These are phyloP conservation scores for Fragilariopsis cylindrus DNA, from an alignment of 108 stramenopile species.

Conservation along the genomic window DNA sequence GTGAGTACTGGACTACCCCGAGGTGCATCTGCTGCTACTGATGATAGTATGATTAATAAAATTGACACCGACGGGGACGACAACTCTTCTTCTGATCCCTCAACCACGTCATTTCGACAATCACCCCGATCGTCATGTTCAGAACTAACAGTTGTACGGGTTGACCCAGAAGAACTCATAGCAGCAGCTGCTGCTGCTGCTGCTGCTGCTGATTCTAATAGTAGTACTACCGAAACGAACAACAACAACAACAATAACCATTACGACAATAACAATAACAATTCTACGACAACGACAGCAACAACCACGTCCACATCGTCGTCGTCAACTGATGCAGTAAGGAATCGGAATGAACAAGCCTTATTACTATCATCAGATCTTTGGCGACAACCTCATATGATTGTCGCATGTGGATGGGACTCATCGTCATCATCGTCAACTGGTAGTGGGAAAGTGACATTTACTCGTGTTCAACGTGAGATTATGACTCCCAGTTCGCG, in stretches of 20 bases:
- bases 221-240: not conserved
- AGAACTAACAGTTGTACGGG: slow-evolving; percentile 9
- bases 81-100: not conserved
- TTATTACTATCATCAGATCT: slow-evolving; percentile 30
- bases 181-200: not conserved
- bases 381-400: slow-evolving; percentile 36
- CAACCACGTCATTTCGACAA: not conserved
- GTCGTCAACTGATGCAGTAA: not conserved
- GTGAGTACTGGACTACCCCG: not conserved
- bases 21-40: not conserved
- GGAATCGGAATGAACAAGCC: not conserved
- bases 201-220: not conserved
- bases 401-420: slow-evolving; percentile 30
- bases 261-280: not conserved
- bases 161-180: slow-evolving; percentile 14
- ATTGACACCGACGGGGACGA: not conserved
- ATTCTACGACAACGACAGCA: not conserved
- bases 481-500: not conserved
- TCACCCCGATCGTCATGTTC: slow-evolving; percentile 7
- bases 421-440: not conserved
- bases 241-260: not conserved
- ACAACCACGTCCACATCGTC: slow-evolving; percentile 1
- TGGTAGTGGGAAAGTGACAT: slow-evolving; percentile 20
- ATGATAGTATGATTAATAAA: not conserved
- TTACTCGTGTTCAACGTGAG: slow-evolving; percentile 2